Evolutionary conservation across 352 stramenopile genomes (phyloP).

Genomic region (Elongisporangium anandrum): DNA sequence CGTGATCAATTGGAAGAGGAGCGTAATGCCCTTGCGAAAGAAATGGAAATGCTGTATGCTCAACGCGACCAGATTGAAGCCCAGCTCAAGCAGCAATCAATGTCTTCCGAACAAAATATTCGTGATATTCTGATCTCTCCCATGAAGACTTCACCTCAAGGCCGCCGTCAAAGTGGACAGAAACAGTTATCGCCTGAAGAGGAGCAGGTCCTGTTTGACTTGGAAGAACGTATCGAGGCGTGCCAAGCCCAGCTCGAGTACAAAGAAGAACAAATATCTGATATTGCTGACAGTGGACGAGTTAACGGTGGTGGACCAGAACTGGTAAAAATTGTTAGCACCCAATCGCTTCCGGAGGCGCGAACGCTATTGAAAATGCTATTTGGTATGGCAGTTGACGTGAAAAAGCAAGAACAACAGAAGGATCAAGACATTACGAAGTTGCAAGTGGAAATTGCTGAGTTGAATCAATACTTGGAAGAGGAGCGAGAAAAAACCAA

Average conservation of each 20-base stretch:
- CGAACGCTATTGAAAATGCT: slow-evolving; percentile 80
- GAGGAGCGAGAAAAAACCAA: slow-evolving; percentile 69
- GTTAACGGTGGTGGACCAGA: slow-evolving; percentile 34
- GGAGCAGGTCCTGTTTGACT: slow-evolving; percentile 74
- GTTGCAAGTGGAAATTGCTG: slow-evolving; percentile 63
- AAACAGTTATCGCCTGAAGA: slow-evolving; percentile 71
- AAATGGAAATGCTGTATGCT: slow-evolving; percentile 79
- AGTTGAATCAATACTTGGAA: slow-evolving; percentile 55
- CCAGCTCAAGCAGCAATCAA: slow-evolving; percentile 52
- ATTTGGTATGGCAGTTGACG: slow-evolving; percentile 83
- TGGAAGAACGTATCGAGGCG: slow-evolving; percentile 84
- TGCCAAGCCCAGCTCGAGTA: slow-evolving; percentile 85
- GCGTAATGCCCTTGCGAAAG: slow-evolving; percentile 63
- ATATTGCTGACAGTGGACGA: slow-evolving; percentile 58
- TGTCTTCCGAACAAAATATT: slow-evolving; percentile 59
- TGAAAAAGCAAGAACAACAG: slow-evolving; percentile 82
- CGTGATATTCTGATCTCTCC: slow-evolving; percentile 79
- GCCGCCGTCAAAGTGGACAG: slow-evolving; percentile 42
- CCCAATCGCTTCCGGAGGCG: slow-evolving; percentile 77
- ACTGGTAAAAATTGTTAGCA: slow-evolving; percentile 78
- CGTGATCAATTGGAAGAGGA: slow-evolving; percentile 81
- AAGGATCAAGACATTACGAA: slow-evolving; percentile 79
- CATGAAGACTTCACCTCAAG: slow-evolving; percentile 40
- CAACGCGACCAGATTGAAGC: slow-evolving; percentile 67
- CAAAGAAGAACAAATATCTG: slow-evolving; percentile 87